Conservation (phyloP, 2,329 filamentous ascomycete genomes). For the Nemania serpens region DNA sequence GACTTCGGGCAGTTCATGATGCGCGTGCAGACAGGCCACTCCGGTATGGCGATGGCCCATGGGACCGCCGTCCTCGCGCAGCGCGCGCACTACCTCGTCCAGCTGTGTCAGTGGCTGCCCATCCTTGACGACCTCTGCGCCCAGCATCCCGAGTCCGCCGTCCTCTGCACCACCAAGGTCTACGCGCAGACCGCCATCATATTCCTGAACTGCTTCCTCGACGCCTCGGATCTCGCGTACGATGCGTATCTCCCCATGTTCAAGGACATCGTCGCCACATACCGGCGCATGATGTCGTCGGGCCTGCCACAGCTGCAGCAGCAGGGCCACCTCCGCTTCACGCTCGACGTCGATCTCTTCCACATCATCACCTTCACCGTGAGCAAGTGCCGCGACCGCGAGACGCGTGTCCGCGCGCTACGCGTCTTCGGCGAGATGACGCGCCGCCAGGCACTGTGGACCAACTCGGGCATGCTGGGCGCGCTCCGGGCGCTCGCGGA, state of each 20-base stretch:
- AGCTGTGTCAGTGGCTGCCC: constrained; percentile 28
- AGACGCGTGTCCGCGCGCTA: constrained; percentile 26
- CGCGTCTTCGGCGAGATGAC: constrained; percentile 29
- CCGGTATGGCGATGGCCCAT: not conserved
- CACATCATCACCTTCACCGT: constrained; percentile 32
- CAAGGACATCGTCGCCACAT: constrained; percentile 28
- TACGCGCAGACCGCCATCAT: constrained; percentile 22
- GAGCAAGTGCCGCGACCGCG: constrained; percentile 31
- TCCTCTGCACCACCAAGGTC: constrained; percentile 27
- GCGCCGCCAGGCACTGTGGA: constrained; percentile 31
- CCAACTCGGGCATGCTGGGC: constrained; percentile 29
- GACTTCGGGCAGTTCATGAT: constrained; percentile 33
- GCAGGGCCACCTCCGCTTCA: constrained; percentile 22
- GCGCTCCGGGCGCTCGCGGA: constrained; percentile 28
- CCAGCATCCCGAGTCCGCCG: constrained; percentile 1
- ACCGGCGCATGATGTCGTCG: constrained; percentile 23
- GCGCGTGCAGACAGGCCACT: constrained; percentile 15
- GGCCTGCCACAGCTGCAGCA: not conserved
- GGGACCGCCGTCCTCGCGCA: constrained; percentile 15
- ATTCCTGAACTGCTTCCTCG: constrained; percentile 33
- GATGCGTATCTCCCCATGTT: constrained; percentile 29
- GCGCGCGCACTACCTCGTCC: constrained; percentile 21
- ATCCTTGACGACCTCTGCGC: constrained; percentile 25
- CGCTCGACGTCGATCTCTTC: constrained; percentile 33
- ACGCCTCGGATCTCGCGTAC: constrained; percentile 30